phyloP scores from a whole-genome alignment of 1,284 basidiomycete species.

The Naganishia sp. region DNA sequence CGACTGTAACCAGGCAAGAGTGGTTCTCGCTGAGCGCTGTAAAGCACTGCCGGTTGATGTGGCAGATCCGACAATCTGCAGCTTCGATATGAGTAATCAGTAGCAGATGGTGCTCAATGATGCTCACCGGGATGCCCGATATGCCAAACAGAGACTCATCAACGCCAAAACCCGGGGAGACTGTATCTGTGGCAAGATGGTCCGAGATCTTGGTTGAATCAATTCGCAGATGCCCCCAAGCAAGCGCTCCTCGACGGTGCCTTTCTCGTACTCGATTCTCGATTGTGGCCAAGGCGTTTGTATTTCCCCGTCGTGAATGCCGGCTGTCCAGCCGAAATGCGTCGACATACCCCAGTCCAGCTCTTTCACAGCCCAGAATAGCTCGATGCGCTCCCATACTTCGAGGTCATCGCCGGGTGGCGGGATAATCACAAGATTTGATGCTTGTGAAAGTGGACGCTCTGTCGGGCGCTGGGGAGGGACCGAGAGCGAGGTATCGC shows the following conservation, averaged over 20 bases:
- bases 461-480: constrained; percentile 1
- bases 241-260: neutral
- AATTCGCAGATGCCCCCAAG: constrained; percentile 18
- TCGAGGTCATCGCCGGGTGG: constrained; percentile 44
- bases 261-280: constrained; percentile 30
- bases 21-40: neutral
- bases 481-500: constrained; percentile 35
- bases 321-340: constrained; percentile 43
- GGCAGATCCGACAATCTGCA: constrained; percentile 42
- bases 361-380: constrained; percentile 47
- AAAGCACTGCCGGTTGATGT: constrained; percentile 30
- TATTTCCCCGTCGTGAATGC: constrained; percentile 40
- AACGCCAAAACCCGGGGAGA: constrained; percentile 39
- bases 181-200: constrained; percentile 32
- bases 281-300: constrained; percentile 44
- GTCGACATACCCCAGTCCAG: constrained; percentile 42
- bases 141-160: constrained; percentile 41
- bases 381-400: constrained; percentile 41
- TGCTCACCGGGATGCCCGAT: constrained; percentile 40
- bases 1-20: constrained; percentile 28
- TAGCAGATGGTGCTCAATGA: no score
- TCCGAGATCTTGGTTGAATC: neutral
- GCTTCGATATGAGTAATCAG: neutral
- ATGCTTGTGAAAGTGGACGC: constrained; percentile 22
- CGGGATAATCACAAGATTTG: constrained; percentile 41